Base-by-base conservation (phyloP, 208 protist genomes). In the Leishmania tarentolae region DNA sequence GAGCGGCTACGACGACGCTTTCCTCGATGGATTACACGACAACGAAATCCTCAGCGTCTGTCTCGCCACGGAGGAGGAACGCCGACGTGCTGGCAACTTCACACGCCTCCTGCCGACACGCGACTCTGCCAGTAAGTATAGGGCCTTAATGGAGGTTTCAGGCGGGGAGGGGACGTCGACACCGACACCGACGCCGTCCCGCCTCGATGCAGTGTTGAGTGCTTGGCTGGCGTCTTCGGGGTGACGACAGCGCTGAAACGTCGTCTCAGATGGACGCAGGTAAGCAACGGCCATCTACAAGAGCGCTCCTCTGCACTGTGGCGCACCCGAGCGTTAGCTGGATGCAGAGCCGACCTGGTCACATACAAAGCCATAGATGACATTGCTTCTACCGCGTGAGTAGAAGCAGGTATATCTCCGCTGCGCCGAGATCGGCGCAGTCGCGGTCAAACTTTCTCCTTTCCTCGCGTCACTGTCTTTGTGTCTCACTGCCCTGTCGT, bases 21-120 rank as follows among this genome's bases (percentile, higher is more conserved):
- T 92, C 77, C 81, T 92, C n/a, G 78, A 89, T 6, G 4, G 21
- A 9, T 44, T 80, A 19, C 9, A 15, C 24, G 81, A 85, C 71
- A 9, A 0, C 31, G 47, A 42, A 11, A 86, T 79, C 15, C 56
- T 82, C 3, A 88, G 93, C 56, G 85, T 86, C 37, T 95, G 92
- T 83, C 63, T 90, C 70, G 87, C 81, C 37, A 82, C 86, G 11
- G 90, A 89, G 37, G 92, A 95, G 63, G 92, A 93, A 72, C 77
- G 65, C 42, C 63, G 79, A 44, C 85, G 88, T 8, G 74, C 83
- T 0, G 50, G n/a, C 42, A 71, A 90, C 70, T 94, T 94, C 82
- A 52, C 50, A 4, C 85, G 85, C 44, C 78, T 92, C 46, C 82
- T 91, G 46, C 91, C 91, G 69, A 91, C 91, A 17, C 40, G 76